Percentiles rank a stretch among this genome's conserved stretches.
Evolutionary conservation across 306 rosid genomes (phyloP).

Genomic region (Parietaria judaica): DNA sequence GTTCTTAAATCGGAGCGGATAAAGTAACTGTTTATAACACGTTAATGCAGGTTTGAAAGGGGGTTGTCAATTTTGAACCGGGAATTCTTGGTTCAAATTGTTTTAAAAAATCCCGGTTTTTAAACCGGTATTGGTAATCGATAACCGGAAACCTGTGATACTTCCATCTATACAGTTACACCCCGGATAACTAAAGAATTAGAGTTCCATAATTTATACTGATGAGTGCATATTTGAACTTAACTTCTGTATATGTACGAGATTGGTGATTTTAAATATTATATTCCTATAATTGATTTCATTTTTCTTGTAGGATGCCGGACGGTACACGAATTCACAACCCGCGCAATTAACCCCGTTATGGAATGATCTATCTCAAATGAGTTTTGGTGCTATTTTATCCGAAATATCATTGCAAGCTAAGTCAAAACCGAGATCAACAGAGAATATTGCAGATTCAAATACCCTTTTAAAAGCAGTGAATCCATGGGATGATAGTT

Average conservation of each 20-base stretch:
- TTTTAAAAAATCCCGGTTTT: no score
- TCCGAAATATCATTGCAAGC: slow-evolving; percentile 39
- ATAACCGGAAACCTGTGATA: no score
- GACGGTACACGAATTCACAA: slow-evolving; percentile 23
- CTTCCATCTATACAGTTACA: no score
- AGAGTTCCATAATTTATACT: background rate
- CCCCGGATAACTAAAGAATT: background rate
- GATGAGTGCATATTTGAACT: slow-evolving; percentile 4
- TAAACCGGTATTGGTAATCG: no score
- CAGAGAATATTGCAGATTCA: slow-evolving; percentile 10
- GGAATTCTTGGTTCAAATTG: no score
- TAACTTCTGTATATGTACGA: background rate
- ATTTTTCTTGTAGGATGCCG: slow-evolving; percentile 27
- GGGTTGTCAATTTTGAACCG: no score
- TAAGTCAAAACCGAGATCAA: slow-evolving; percentile 18
- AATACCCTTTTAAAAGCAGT: slow-evolving; percentile 31
- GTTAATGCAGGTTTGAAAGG: no score
- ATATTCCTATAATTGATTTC: slow-evolving; percentile 13
- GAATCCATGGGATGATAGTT: slow-evolving; percentile 20
- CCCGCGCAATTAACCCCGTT: slow-evolving; percentile 32
- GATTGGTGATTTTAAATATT: background rate
- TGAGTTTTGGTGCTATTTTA: slow-evolving; percentile 41
- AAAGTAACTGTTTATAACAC: no score
- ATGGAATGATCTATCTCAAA: slow-evolving; percentile 35
- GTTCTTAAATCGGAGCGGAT: no score